A percentile compares a stretch with the other conserved stretches of the same genome.
phyloP scores from a whole-genome alignment of 192 early-diverging fungal genomes.

The Umbelopsis isabellina region DNA sequence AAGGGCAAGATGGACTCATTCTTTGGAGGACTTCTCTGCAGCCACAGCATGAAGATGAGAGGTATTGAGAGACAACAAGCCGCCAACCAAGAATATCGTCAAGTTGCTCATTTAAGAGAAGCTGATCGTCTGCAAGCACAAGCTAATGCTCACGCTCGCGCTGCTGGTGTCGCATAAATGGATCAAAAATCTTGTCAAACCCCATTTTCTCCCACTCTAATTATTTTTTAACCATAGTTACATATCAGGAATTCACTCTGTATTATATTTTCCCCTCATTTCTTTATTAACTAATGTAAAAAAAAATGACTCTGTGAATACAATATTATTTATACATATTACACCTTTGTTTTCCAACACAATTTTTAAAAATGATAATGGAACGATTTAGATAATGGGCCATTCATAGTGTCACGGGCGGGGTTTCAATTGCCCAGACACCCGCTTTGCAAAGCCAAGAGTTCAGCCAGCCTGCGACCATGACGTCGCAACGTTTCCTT shows the following conservation, averaged over 20 bases:
- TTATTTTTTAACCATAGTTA: no score
- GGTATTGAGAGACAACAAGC: constrained; percentile 21
- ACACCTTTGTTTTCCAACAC: no score
- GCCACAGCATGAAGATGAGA: constrained; percentile 12
- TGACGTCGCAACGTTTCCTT: constrained; percentile 20
- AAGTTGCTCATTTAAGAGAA: constrained; percentile 15
- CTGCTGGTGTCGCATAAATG: constrained; percentile 14
- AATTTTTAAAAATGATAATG: no score
- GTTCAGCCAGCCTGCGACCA: background rate
- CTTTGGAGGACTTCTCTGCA: constrained; percentile 7
- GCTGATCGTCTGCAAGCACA: constrained; percentile 2
- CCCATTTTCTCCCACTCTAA: background rate
- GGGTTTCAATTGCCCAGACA: constrained; percentile 2
- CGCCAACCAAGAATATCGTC: constrained; percentile 8
- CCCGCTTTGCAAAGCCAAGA: background rate
- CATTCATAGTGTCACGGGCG: background rate
- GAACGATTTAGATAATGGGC: no score
- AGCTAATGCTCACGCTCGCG: constrained; percentile 16
- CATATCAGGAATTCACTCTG: no score
- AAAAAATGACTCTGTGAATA: no score
- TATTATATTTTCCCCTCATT: no score
- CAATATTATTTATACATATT: no score
- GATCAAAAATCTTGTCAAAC: background rate
- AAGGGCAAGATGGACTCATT: constrained; percentile 10
- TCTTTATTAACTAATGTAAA: no score